Base-by-base conservation (phyloP, 2,329 filamentous ascomycete species). In the Ascochyta lentis region DNA sequence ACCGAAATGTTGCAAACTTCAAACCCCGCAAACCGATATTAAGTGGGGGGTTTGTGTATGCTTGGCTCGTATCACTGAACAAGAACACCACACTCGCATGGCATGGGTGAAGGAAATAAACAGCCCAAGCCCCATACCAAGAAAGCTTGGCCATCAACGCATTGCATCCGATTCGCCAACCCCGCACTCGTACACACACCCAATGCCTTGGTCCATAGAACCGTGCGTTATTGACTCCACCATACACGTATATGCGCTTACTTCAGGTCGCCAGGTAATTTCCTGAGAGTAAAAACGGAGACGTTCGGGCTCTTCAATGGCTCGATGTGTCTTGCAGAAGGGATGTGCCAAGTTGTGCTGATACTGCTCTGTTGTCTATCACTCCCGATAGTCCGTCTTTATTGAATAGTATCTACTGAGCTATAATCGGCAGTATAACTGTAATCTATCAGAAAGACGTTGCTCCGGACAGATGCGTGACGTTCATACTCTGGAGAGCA, bases 361-460 rank as follows among this genome's bases (percentile, higher is more conserved):
- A 60, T 59, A 60, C 43, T 61, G 60, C 52, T 35, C 65, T 65
- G 67, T 64, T 54, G 55, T 57, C 3, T 48, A 39, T 33, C 31
- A 24, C 41, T 54, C 45, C 67, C 56, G 59, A 58, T 61, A 58
- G 59, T 59, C 52, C 48, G 56, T 24, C 44, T 41, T 33, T 10
- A 15, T 43, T 49, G 31, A 50, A 42, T 42, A 50, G 42, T n/a
- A 24, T 4, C 4, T 8, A 19, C 35, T 42, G 29, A 15, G 22
- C 13, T 4, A 13, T 22, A 6, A 19, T 39, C 12, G 10, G 6
- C 16, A 9, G 26, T 12, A 27, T 16, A 9, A 6, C 6, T 19
- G 15, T 24, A 37, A 10, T 31, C 10, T 26, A 35, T 26, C 10
- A 23, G n/a, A 22, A 15, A 23, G 13, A 41, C 13, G 19, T 35